Evolutionary conservation across 2,329 filamentous ascomycete genomes (phyloP).

Genomic region (Xylogone sp.): DNA sequence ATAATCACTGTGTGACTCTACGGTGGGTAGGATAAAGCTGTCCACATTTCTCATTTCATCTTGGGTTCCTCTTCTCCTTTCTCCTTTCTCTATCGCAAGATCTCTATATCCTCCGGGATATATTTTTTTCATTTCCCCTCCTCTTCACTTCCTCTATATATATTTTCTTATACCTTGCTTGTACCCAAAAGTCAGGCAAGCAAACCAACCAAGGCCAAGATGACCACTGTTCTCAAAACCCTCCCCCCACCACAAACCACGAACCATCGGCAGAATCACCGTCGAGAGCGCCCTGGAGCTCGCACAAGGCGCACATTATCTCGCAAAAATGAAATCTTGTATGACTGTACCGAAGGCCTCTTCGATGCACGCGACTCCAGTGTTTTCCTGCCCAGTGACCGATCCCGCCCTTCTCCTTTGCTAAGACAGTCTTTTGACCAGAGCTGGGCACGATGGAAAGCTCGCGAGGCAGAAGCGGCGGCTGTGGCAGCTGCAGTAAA

Average conservation of each 20-base stretch:
- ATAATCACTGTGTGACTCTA: neutral
- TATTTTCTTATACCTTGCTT: neutral
- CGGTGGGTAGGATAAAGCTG: neutral
- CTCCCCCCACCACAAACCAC: constrained; percentile 7
- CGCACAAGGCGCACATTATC: constrained; percentile 23
- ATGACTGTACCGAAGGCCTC: constrained; percentile 21
- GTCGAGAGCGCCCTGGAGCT: constrained; percentile 26
- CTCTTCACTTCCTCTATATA: neutral
- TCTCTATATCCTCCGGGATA: constrained; percentile 15
- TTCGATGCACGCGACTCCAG: constrained; percentile 20
- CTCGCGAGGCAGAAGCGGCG: constrained; percentile 22
- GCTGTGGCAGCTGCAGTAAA: constrained; percentile 6
- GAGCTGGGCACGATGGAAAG: constrained; percentile 27
- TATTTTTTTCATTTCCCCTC: constrained; percentile 1
- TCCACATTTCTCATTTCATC: constrained; percentile 3
- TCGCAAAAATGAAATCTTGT: constrained; percentile 17
- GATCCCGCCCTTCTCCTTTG: constrained; percentile 22
- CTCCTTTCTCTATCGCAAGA: constrained; percentile 17
- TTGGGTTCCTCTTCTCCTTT: constrained; percentile 2
- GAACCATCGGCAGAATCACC: constrained; percentile 25
- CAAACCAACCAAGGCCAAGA: neutral
- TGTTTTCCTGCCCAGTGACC: constrained; percentile 21
- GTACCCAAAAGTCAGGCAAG: too few species aligned
- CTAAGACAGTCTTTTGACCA: constrained; percentile 27
- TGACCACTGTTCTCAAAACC: neutral